Percentiles rank a stretch among this genome's conserved stretches.
These are phyloP conservation scores for Taxillus chinensis DNA, from an alignment of 164 flowering plant species.

Conservation along the genomic window DNA sequence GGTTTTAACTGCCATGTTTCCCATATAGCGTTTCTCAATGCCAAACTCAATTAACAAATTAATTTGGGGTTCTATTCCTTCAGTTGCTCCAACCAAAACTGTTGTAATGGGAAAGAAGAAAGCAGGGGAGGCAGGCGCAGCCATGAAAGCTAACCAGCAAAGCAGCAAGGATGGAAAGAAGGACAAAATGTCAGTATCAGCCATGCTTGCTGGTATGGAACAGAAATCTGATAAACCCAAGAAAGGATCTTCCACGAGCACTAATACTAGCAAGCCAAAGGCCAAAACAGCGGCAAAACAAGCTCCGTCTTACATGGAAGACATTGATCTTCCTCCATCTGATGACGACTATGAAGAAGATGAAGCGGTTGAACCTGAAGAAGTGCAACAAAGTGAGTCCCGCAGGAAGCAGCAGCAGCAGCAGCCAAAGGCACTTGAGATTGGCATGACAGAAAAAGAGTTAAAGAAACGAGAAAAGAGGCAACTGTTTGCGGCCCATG, in stretches of 20 bases:
- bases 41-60: no score
- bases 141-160: conserved; percentile 18
- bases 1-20: no score
- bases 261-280: conserved; percentile 25
- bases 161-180: conserved; percentile 33
- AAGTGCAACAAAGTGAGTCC: conserved; percentile 10
- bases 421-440: conserved; percentile 24
- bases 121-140: conserved; percentile 33
- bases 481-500: conserved; percentile 43
- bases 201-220: conserved; percentile 79
- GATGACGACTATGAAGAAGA: conserved; percentile 41
- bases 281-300: conserved; percentile 23
- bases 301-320: conserved; percentile 49
- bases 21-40: no score
- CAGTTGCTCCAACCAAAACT: neutral
- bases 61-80: no score
- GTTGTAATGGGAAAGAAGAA: conserved; percentile 56
- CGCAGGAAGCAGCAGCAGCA: conserved; percentile 11
- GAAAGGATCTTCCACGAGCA: conserved; percentile 24
- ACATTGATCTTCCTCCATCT: conserved; percentile 75
- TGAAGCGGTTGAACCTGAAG: conserved; percentile 26
- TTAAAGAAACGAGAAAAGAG: conserved; percentile 69
- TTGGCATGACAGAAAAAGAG: conserved; percentile 45
- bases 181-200: conserved; percentile 57
- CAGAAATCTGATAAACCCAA: conserved; percentile 55